Base-by-base conservation (phyloP, 108 stramenopile genomes). In the Nannochloropsis gaditana region DNA sequence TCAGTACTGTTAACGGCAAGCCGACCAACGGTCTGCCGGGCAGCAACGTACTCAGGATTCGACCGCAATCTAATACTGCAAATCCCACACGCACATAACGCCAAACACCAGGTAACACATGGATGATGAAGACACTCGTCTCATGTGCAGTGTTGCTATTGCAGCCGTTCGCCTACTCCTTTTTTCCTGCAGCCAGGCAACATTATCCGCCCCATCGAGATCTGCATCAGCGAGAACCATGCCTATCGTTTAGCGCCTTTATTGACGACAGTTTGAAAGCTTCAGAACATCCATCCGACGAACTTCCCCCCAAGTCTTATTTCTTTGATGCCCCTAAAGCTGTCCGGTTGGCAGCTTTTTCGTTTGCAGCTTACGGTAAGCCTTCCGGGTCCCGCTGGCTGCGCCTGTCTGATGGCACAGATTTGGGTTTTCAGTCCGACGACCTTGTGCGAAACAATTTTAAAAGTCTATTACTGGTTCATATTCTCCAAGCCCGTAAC, bases 381-480 rank as follows among this genome's bases (percentile, higher is more conserved):
- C 59, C 59, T n/a, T n/a, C 59, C n/a, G 59, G 59, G 19, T 73
- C 59, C 59, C 59, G 59, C 4, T 73, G 59, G 59, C 59, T 73
- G 59, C 59, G 59, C n/a, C 59, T 73, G 59, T n/a, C 59, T n/a
- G 59, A 73, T n/a, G 59, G 59, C 59, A 73, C 59, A 4, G 59
- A 73, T n/a, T n/a, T 73, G 4, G 59, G 59, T n/a, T 73, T 73
- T 8, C 59, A 73, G n/a, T 73, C 59, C 2, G 59, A 73, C 8
- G 59, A 73, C 59, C n/a, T 73, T 2, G 59, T 73, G 59, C 59
- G 59, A 15, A 73, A 73, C 59, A 73, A 73, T 2, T 73, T 73
- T 6, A 73, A 73, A 73, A 73, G 59, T 73, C n/a, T 73, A n/a
- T n/a, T 73, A n/a, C 8, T 73, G 3, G 59, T 73, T 3, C 59